These are phyloP conservation scores for Botrytis squamosa DNA, from an alignment of 2,329 filamentous ascomycete genomes.

Conservation along the genomic window DNA sequence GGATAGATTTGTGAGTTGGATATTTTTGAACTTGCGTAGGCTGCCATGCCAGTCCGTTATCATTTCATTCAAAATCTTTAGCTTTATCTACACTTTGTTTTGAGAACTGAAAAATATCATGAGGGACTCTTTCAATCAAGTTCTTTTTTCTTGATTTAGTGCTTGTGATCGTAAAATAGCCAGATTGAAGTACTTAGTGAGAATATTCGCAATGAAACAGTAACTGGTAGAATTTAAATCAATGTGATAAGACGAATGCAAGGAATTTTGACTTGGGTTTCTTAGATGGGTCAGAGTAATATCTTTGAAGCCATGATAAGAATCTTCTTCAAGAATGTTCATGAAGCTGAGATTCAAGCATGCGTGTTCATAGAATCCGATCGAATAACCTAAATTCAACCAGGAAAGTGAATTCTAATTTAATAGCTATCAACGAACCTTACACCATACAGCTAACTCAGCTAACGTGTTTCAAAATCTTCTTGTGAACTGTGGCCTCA, in stretches of 20 bases:
- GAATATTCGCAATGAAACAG: background rate
- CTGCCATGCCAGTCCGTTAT: background rate
- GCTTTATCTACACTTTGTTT: background rate
- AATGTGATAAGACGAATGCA: background rate
- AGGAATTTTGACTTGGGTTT: background rate
- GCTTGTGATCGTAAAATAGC: background rate
- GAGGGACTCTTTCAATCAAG: background rate
- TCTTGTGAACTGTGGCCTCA: background rate
- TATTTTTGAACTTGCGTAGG: background rate
- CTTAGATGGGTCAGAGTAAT: background rate
- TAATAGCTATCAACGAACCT: rapidly evolving
- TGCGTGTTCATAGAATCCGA: background rate
- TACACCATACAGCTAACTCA: background rate
- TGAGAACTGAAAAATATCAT: background rate
- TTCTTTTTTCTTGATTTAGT: background rate
- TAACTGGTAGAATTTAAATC: background rate
- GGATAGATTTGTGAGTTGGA: background rate
- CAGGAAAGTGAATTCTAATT: background rate
- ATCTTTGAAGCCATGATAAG: background rate
- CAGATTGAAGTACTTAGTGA: background rate
- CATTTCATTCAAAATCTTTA: background rate
- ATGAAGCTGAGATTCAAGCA: background rate
- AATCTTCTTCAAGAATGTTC: background rate
- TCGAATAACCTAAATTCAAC: background rate
- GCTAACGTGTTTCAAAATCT: background rate